phyloP scores from a whole-genome alignment of 169 alveolate genomes.

The Pseudocohnilembus persalinus region DNA sequence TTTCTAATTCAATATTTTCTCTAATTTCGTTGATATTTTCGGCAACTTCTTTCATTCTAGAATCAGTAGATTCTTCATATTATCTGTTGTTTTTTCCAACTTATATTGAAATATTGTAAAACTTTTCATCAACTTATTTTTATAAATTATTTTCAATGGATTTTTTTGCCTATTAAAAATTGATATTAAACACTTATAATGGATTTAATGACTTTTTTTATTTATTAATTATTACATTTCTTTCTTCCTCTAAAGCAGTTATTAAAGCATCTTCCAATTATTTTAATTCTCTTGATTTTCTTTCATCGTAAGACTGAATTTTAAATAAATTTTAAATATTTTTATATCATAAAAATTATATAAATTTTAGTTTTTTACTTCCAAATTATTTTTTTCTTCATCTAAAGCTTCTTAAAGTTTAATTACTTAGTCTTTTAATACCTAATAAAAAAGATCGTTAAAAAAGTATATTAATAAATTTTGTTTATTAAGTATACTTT shows the following conservation, averaged over 20 bases:
- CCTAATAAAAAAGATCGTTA: neutral
- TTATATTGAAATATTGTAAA: constrained; percentile 5
- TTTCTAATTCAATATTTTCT: constrained; percentile 22
- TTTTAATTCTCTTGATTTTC: constrained; percentile 14
- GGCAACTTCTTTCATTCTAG: constrained; percentile 14
- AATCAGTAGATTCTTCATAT: constrained; percentile 23
- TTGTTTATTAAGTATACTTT: constrained; percentile 1
- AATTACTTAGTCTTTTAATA: constrained; percentile 16
- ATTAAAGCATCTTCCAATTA: constrained; percentile 5
- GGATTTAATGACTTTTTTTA: neutral
- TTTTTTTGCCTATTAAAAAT: neutral
- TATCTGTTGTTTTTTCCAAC: constrained; percentile 10
- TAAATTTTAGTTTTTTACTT: constrained; percentile 2
- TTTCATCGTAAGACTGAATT: constrained; percentile 9
- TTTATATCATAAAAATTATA: neutral
- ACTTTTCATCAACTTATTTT: constrained; percentile 23
- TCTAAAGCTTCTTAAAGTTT: constrained; percentile 15
- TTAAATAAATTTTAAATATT: neutral
- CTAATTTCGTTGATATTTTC: neutral
- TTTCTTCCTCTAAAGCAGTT: constrained; percentile 26
- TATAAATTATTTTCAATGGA: constrained; percentile 3
- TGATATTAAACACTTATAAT: neutral
- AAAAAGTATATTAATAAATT: neutral
- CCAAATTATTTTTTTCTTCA: constrained; percentile 12
- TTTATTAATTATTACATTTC: constrained; percentile 7